Base-by-base conservation (phyloP, 345 rosid genomes). In the Psidium guajava region DNA sequence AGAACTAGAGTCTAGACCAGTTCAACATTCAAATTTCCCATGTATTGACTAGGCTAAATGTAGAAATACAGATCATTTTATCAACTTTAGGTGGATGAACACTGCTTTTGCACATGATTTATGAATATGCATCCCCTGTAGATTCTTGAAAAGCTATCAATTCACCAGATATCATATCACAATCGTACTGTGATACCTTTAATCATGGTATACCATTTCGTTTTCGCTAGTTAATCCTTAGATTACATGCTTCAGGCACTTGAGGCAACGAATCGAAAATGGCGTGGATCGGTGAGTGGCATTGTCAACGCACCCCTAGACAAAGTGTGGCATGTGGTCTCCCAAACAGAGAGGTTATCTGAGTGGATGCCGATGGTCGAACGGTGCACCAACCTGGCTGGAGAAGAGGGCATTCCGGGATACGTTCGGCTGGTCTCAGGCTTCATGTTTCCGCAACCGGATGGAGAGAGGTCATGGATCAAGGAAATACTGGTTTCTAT, bases 281-380 rank as follows among this genome's bases (percentile, higher is more conserved):
- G 93, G 93, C 83, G 28, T 0, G 93, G 93, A 85, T 92, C 91
- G 0, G 89, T 88, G 15, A 81, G 89, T n/a, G 90, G 90, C 58
- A 83, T 94, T 36, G 93, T 93, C 10, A 91, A 89, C 52, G 91
- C 92, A 49, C 90, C 91, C 14, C 86, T 90, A 28, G 89, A 88
- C 28, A 86, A 86, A 82, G 95, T 92, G 14, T 88, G 93, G 95
- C 50, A 58, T 20, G 57, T 92, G 85, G 92, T 90, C 21, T 93
- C 94, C 27, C 85, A 89, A 80, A 91, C 93, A 2, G 87, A 89
- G 86, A 89, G 87, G 58, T 83, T 90, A 22, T 83, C 88, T 25
- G 92, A 92, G 86, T 93, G 93, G 95, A 91, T 90, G 92, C 93
- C 91, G 36, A 91, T 90, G 94, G 93, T 92, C 27, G 92, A 92